These are phyloP conservation scores for Blastomyces gilchristii DNA, from an alignment of 2,329 filamentous ascomycete species.

Conservation along the genomic window DNA sequence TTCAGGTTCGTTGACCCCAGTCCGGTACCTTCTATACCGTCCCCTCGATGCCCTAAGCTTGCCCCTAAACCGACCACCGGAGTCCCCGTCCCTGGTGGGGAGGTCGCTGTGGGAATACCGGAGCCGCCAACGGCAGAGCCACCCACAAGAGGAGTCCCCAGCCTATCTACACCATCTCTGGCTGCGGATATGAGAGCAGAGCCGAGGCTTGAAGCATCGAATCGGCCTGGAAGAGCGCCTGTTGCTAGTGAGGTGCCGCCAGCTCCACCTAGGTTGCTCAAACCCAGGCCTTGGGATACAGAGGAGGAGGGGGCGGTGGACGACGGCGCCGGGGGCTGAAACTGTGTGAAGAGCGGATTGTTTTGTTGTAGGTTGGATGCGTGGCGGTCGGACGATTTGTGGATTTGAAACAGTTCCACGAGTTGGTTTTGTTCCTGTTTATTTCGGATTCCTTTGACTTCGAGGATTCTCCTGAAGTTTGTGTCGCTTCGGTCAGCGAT, in stretches of 20 bases:
- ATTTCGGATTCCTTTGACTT: slow-evolving; percentile 77
- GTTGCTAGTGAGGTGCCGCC: slow-evolving; percentile 34
- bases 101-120: slow-evolving; percentile 16
- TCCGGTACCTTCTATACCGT: slow-evolving; percentile 21
- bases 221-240: slow-evolving; percentile 45
- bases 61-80: slow-evolving; percentile 20
- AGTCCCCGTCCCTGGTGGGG: slow-evolving; percentile 18
- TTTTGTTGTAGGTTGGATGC: slow-evolving; percentile 56
- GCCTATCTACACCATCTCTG: slow-evolving; percentile 67
- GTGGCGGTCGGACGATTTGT: slow-evolving; percentile 56
- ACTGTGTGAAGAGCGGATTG: slow-evolving; percentile 59
- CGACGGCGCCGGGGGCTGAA: slow-evolving; percentile 32
- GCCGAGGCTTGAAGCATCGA: slow-evolving; percentile 73
- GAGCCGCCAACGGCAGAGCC: slow-evolving; percentile 24
- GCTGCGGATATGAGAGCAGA: slow-evolving; percentile 83
- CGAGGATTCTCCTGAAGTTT: slow-evolving; percentile 93
- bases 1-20: slow-evolving; percentile 63
- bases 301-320: slow-evolving; percentile 23
- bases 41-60: slow-evolving; percentile 12
- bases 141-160: slow-evolving; percentile 48
- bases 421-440: slow-evolving; percentile 74
- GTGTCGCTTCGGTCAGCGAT: slow-evolving; percentile 85
- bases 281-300: slow-evolving; percentile 37
- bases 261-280: slow-evolving; percentile 37
- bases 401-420: slow-evolving; percentile 82